Percentiles rank a stretch among this genome's conserved stretches.
These are phyloP conservation scores for Purpureocillium lavendulum DNA, from an alignment of 2,329 filamentous ascomycete species.

Conservation along the genomic window DNA sequence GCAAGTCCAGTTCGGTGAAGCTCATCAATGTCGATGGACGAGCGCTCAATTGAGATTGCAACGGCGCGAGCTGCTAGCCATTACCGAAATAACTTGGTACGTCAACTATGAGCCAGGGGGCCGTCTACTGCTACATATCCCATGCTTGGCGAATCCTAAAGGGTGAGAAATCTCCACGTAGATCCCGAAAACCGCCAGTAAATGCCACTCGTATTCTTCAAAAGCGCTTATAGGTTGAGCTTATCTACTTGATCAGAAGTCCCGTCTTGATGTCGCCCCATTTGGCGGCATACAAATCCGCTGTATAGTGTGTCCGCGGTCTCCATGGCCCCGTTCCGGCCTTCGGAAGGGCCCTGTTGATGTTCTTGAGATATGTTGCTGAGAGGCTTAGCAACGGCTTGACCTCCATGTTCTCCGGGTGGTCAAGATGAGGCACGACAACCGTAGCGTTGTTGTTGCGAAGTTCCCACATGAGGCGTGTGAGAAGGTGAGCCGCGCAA, in stretches of 20 bases:
- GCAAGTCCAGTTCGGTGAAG: neutral
- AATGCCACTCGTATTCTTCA: no score
- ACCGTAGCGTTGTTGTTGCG: conserved; percentile 27
- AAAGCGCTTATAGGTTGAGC: no score
- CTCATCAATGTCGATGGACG: neutral
- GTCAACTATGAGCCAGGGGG: no score
- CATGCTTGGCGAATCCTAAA: no score
- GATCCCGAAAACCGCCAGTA: no score
- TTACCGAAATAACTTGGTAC: no score
- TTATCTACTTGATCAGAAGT: conserved; percentile 4
- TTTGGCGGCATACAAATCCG: conserved; percentile 17
- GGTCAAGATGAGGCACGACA: conserved; percentile 33
- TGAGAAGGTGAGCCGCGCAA: conserved; percentile 37
- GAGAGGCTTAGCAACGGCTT: conserved; percentile 33
- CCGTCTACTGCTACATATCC: no score
- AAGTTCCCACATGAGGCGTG: conserved; percentile 43
- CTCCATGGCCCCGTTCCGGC: conserved; percentile 28
- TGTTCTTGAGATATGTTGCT: conserved; percentile 42
- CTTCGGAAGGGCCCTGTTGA: conserved; percentile 33
- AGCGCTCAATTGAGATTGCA: no score
- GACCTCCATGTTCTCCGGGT: conserved; percentile 25
- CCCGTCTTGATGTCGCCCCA: conserved; percentile 19
- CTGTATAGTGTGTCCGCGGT: conserved; percentile 20
- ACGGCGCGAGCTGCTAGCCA: no score
- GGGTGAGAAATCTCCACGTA: no score